Conservation (phyloP, 2,329 filamentous ascomycete species). For the Diaporthe sp. region DNA sequence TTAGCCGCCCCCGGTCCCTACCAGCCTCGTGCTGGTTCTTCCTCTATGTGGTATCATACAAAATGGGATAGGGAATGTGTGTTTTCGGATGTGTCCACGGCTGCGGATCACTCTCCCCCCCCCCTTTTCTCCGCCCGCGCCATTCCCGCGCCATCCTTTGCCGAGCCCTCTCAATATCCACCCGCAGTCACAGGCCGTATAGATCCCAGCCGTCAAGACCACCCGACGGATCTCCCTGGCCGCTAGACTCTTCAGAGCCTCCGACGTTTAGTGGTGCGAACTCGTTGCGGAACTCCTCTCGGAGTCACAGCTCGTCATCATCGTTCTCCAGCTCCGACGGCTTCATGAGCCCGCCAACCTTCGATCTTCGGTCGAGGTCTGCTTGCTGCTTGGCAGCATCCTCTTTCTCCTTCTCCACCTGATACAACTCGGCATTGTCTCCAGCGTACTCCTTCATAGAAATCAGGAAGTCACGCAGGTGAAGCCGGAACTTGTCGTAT, state of each 20-base stretch:
- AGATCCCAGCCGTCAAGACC: slow-evolving; percentile 47
- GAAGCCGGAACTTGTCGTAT: slow-evolving; percentile 93
- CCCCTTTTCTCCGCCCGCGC: background rate
- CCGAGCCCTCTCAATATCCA: background rate
- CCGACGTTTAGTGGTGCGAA: slow-evolving; percentile 55
- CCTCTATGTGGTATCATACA: slow-evolving; percentile 37
- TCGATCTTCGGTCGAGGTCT: slow-evolving; percentile 91
- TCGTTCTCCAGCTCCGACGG: slow-evolving; percentile 94
- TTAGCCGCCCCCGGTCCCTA: slow-evolving; percentile 6
- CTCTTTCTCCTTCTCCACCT: slow-evolving; percentile 94
- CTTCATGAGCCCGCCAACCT: slow-evolving; percentile 95
- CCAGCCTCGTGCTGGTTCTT: slow-evolving; percentile 15
- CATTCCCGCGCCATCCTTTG: background rate
- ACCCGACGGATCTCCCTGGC: slow-evolving; percentile 35
- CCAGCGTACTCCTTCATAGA: slow-evolving; percentile 96
- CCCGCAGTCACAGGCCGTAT: slow-evolving; percentile 46
- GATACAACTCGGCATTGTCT: slow-evolving; percentile 93
- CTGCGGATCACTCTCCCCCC: slow-evolving; percentile 3
- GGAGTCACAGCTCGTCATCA: slow-evolving; percentile 90
- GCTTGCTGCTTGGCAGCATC: slow-evolving; percentile 86
- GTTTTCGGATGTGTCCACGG: slow-evolving; percentile 21
- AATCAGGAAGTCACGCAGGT: slow-evolving; percentile 96
- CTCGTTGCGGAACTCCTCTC: slow-evolving; percentile 73
- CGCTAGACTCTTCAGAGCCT: slow-evolving; percentile 38
- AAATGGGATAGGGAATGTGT: slow-evolving; percentile 35